A percentile compares a stretch with the other conserved stretches of the same genome.
Conservation (phyloP, 2,329 filamentous ascomycete genomes). For the Fusarium sp. region DNA sequence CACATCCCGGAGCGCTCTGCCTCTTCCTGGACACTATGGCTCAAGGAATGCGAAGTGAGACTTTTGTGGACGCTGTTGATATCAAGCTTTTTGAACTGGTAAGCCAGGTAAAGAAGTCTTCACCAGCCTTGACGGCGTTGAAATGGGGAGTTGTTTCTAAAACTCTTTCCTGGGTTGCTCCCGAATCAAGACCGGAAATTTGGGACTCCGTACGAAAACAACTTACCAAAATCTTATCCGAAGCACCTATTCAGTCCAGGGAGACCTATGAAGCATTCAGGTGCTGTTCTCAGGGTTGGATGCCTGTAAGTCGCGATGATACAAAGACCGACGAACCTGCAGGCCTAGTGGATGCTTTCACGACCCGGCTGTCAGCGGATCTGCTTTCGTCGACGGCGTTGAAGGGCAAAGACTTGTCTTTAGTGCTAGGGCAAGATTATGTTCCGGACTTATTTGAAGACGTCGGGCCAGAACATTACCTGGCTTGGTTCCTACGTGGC, state of each 20-base stretch:
- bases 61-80: conserved; percentile 54
- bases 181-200: conserved; percentile 44
- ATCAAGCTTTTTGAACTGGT: conserved; percentile 51
- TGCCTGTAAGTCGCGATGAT: conserved; percentile 51
- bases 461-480: conserved; percentile 45
- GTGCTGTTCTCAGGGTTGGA: conserved; percentile 52
- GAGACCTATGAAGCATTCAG: conserved; percentile 55
- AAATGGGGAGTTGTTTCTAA: conserved; percentile 54
- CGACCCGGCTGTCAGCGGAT: conserved; percentile 46
- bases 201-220: conserved; percentile 49
- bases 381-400: conserved; percentile 39
- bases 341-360: conserved; percentile 48
- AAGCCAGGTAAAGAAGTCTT: conserved; percentile 44
- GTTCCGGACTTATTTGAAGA: conserved; percentile 42
- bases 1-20: conserved; percentile 48
- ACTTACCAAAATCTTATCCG: conserved; percentile 47
- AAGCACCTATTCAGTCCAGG: conserved; percentile 45
- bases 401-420: conserved; percentile 37
- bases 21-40: conserved; percentile 56
- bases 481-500: conserved; percentile 48
- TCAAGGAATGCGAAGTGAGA: conserved; percentile 53
- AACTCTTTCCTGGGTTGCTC: conserved; percentile 48
- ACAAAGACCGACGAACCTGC: conserved; percentile 44
- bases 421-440: conserved; percentile 19
- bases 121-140: conserved; percentile 47